These are phyloP conservation scores for Aureobasidium sp. DNA, from an alignment of 2,329 filamentous ascomycete genomes.

Conservation along the genomic window DNA sequence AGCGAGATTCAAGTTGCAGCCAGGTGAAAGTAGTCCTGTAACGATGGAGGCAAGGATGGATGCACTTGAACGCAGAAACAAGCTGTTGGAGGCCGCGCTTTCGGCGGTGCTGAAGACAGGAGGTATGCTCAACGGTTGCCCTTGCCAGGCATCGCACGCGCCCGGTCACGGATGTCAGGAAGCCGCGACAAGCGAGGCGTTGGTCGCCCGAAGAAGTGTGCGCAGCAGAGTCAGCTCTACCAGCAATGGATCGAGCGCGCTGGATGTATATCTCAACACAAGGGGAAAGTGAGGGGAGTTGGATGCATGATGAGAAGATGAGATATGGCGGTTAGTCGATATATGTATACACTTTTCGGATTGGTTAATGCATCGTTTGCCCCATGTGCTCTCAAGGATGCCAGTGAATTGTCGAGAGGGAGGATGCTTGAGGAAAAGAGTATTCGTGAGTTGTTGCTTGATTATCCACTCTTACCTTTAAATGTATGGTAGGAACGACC, in stretches of 20 bases:
- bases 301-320: not conserved
- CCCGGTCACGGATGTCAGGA: not conserved
- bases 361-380: not conserved
- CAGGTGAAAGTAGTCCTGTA: not conserved
- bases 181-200: not conserved
- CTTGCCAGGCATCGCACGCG: slow-evolving; percentile 14
- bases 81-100: slow-evolving; percentile 32
- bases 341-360: slow-evolving; percentile 7
- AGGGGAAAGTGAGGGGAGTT: slow-evolving; percentile 14
- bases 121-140: slow-evolving; percentile 26
- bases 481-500: too few relatives aligned
- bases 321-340: not conserved
- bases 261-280: slow-evolving; percentile 31
- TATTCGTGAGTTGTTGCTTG: not conserved
- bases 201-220: slow-evolving; percentile 18
- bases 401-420: not conserved
- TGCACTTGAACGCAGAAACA: slow-evolving; percentile 33
- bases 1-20: not conserved
- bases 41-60: slow-evolving; percentile 29
- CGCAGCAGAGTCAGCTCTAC: slow-evolving; percentile 20
- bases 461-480: too few relatives aligned
- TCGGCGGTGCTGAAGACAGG: slow-evolving; percentile 33
- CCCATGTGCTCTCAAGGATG: not conserved
- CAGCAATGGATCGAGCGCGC: slow-evolving; percentile 25
- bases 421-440: not conserved